Evolutionary conservation across 345 rosid genomes (phyloP).

Genomic region (Firmiana major): DNA sequence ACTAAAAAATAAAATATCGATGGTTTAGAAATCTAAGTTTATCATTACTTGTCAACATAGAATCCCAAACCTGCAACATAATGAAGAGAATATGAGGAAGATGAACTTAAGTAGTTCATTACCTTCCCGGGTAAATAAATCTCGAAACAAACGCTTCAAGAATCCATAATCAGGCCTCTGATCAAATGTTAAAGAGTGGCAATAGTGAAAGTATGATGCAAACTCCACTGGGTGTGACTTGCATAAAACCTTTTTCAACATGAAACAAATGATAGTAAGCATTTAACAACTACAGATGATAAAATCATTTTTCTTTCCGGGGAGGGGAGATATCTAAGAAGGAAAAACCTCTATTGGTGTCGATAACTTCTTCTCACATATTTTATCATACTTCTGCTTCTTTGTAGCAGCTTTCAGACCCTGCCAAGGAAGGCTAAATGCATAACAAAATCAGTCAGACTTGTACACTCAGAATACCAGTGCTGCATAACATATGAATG

Average conservation of each 20-base stretch:
- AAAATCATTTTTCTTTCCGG: background rate
- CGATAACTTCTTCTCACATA: conserved; percentile 84
- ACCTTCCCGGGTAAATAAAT: conserved; percentile 81
- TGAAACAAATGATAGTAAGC: background rate
- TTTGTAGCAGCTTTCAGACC: conserved; percentile 88
- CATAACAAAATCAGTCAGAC: conserved; percentile 9
- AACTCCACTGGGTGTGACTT: conserved; percentile 66
- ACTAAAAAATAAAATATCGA: background rate
- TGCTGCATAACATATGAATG: background rate
- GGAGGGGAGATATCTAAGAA: background rate
- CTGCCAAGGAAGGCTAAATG: conserved; percentile 87
- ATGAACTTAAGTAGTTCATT: background rate
- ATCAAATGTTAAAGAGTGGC: conserved; percentile 79
- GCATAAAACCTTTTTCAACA: conserved; percentile 59
- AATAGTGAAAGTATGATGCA: conserved; percentile 82
- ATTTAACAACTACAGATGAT: background rate
- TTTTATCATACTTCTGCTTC: conserved; percentile 86
- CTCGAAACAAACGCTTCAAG: conserved; percentile 72
- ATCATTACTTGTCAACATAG: background rate
- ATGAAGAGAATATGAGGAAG: background rate
- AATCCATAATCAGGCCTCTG: conserved; percentile 89
- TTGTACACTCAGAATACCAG: background rate
- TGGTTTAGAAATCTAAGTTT: background rate
- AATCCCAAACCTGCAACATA: background rate
- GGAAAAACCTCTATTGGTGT: conserved; percentile 86